Evolutionary conservation across 495 filamentous ascomycete genomes (phyloP), one percentile per base, ranked within the genome.

Genomic region (Penicillium diatomitis): DNA sequence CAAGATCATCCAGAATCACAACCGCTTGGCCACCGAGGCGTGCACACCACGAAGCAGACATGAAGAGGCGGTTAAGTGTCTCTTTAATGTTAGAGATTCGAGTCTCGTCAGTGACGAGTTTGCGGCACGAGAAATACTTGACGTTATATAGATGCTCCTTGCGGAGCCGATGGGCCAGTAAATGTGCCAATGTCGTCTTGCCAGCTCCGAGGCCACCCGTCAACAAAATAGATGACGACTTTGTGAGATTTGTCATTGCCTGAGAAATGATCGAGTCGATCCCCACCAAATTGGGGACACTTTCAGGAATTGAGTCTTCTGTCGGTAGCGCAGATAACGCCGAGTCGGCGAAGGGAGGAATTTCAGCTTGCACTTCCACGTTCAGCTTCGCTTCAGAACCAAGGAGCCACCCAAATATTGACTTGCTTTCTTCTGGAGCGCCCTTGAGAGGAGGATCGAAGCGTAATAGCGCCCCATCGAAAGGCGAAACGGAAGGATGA

Each of bases 71-170:
- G 40, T 76, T 84, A 4, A 97, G 64, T 0, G 82, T 88, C 50
- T 97, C 94, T 61, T 95, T 97, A 63, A 97, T 85, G 6, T 83
- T 87, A 8, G 87, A 85, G 10, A 96, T 80, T 10, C 90, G 82
- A 29, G 80, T 89, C 59, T 96, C 91, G 47, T 96, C 89, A 2
- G 84, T 90, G 27, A 94, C 82, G 2, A 95, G 76, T 46, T 84
- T 88, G 32, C 82, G 79, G 60, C 90, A 95, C 1, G 86, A 79
- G 53, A 91, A 87, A 63, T 90, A 92, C 8, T 82, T 82, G 0
- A 83, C 81, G 54, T 91, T 83, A 57, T 83, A 90, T 0, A 95
- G 72, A 40, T 77, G 71, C 6, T 83, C 77, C 41, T 73, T 69
- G 8, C 83, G 78, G 33, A 95, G 65, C 3, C 74, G 75, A 60